These are phyloP conservation scores for Boletus subcaerulescens DNA, from an alignment of 768 basidiomycete species.

Conservation along the genomic window DNA sequence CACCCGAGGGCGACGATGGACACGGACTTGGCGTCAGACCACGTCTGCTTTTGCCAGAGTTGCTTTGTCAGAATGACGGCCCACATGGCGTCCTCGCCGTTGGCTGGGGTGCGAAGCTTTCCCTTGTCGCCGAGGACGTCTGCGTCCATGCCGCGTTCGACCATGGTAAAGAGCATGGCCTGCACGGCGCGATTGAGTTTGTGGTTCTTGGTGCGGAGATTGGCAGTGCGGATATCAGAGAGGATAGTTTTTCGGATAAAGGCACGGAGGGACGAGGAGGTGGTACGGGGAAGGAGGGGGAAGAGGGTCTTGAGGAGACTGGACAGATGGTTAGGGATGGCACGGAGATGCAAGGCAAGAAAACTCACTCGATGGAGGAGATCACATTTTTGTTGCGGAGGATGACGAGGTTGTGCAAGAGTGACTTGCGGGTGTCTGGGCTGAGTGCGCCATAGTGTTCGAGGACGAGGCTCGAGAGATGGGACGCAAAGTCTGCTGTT, in stretches of 20 bases:
- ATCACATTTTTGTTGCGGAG: constrained; percentile 92
- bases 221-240: constrained; percentile 89
- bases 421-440: constrained; percentile 77
- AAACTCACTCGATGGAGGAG: constrained; percentile 81
- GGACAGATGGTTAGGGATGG: constrained; percentile 4
- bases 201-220: constrained; percentile 85
- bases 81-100: constrained; percentile 93
- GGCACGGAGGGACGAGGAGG: constrained; percentile 76
- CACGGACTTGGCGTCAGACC: constrained; percentile 91
- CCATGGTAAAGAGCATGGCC: constrained; percentile 93
- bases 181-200: constrained; percentile 96
- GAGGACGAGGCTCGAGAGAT: constrained; percentile 74
- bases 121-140: constrained; percentile 84
- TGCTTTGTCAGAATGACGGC: constrained; percentile 92
- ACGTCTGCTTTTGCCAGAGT: constrained; percentile 90
- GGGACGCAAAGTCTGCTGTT: constrained; percentile 80
- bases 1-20: constrained; percentile 89
- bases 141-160: constrained; percentile 85
- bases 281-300: constrained; percentile 91
- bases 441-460: constrained; percentile 73
- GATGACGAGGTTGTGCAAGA: constrained; percentile 91
- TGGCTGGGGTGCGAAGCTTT: constrained; percentile 48
- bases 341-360: not conserved
- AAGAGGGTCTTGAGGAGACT: constrained; percentile 92
- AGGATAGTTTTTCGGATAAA: constrained; percentile 93